A percentile compares a stretch with the other conserved stretches of the same genome.
phyloP scores from a whole-genome alignment of 148 eudicot species.

The Diospyros lotus region DNA sequence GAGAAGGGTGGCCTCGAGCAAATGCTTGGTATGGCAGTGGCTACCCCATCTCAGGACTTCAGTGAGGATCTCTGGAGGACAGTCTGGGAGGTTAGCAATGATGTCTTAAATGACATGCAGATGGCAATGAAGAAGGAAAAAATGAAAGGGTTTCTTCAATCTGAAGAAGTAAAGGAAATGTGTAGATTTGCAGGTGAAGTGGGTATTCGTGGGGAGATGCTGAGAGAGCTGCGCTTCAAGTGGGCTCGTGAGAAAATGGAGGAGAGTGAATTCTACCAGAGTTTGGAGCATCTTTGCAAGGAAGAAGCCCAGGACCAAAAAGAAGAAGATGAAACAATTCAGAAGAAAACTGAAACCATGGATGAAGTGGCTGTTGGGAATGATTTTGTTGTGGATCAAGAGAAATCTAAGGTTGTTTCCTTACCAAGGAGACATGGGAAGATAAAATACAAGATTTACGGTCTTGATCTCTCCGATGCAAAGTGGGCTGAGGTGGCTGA shows the following conservation, averaged over 20 bases:
- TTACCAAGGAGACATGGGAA: slow-evolving; percentile 89
- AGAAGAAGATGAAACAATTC: neutral
- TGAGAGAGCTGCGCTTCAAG: slow-evolving; percentile 81
- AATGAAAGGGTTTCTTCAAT: slow-evolving; percentile 63
- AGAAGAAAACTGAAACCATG: slow-evolving; percentile 5
- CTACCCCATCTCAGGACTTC: slow-evolving; percentile 37
- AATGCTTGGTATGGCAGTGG: slow-evolving; percentile 20
- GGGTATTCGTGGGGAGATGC: slow-evolving; percentile 89
- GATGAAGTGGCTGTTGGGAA: slow-evolving; percentile 22
- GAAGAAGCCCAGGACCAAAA: slow-evolving; percentile 26
- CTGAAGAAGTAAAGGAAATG: slow-evolving; percentile 72
- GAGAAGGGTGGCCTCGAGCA: slow-evolving; percentile 52
- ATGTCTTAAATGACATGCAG: slow-evolving; percentile 74
- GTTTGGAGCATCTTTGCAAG: slow-evolving; percentile 31
- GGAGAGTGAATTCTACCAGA: slow-evolving; percentile 60
- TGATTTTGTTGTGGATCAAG: slow-evolving; percentile 19
- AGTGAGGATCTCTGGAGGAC: slow-evolving; percentile 78
- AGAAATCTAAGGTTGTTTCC: slow-evolving; percentile 25
- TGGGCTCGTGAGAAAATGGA: slow-evolving; percentile 94
- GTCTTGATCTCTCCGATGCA: slow-evolving; percentile 77
- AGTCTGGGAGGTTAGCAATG: slow-evolving; percentile 67
- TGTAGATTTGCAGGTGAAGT: slow-evolving; percentile 80
- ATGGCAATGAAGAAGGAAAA: slow-evolving; percentile 71
- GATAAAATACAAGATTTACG: slow-evolving; percentile 82
- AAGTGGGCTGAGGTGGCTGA: slow-evolving; percentile 84